Evolutionary conservation across 805 yeast genomes (phyloP).

Genomic region (Candida argentea): DNA sequence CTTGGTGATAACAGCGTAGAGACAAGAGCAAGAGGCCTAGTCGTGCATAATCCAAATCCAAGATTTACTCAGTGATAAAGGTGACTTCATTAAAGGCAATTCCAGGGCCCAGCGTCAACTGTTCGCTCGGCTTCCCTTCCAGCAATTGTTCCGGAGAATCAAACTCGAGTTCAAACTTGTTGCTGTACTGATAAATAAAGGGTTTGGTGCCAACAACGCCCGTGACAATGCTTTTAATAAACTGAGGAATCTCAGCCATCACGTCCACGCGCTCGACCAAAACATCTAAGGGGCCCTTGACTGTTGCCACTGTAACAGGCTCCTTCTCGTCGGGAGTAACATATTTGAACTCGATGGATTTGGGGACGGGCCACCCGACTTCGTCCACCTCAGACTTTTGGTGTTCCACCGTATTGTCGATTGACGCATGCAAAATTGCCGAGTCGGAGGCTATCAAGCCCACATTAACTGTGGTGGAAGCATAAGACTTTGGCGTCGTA

Average conservation of each 20-base stretch:
- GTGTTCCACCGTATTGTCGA: conserved; percentile 58
- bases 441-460: conserved; percentile 64
- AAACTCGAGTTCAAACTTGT: conserved; percentile 43
- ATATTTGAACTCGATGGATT: conserved; percentile 46
- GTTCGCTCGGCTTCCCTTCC: conserved; percentile 13
- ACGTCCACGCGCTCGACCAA: conserved; percentile 91
- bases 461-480: conserved; percentile 65
- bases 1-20: too few relatives aligned
- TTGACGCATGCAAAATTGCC: conserved; percentile 53
- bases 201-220: conserved; percentile 96
- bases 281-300: conserved; percentile 49
- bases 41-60: too few relatives aligned
- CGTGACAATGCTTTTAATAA: conserved; percentile 85
- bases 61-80: conserved; percentile 43
- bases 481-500: conserved; percentile 88
- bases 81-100: conserved; percentile 72
- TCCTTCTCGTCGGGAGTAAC: conserved; percentile 35
- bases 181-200: conserved; percentile 87
- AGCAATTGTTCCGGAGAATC: conserved; percentile 16
- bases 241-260: conserved; percentile 92
- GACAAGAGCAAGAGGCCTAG: too few relatives aligned
- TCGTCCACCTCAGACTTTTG: conserved; percentile 43
- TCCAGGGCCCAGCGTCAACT: conserved; percentile 39
- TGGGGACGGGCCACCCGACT: conserved; percentile 90
- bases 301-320: conserved; percentile 34